Evolutionary conservation across 805 yeast species (phyloP), one percentile per base, ranked within the genome.

Genomic region (Cyberlindnera petersonii): DNA sequence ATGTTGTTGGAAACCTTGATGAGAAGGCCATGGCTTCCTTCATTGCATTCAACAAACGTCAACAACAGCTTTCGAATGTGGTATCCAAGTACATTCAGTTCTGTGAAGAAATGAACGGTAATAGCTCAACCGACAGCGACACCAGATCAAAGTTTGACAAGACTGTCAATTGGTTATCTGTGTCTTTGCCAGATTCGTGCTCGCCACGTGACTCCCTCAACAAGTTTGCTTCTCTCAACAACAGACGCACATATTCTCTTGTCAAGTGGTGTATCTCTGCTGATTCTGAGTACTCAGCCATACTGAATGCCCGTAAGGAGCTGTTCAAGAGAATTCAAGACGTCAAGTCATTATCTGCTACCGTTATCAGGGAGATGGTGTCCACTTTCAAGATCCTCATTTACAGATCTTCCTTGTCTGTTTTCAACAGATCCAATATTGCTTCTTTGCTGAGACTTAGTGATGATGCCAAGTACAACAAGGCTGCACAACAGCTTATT

Each of bases 391-490:
- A 77, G 48, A 59, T 82, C 3, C 52, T 87, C 19, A 50, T 84
- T 24, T 79, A 76, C 48, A 68, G 95, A 46, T 59, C 82, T 0
- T 71, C 89, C 0, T 67, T 74, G 23, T 59, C 82, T 4, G 54
- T 81, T 17, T 82, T 72, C 59, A 88, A 86, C 62, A 72, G 74
- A 49, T 74, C 86, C 16, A 83, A 77, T 50, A 66, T 86, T 15
- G 59, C 72, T 0, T 66, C 74, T 14, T 60, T 85, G 5, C 59
- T 84, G n/a, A 68, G 61, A 15, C 51, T 67, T 24, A 62, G 72
- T 35, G 34, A 58, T 3, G 37, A 49, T 6, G 53, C 58, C 32
- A 48, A 58, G 10, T 52, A 64, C 48, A 47, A 53, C 28, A 35
- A 58, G 6, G 47, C 60, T 20, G 71, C 88, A 0, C 74, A 77